Base-by-base conservation (phyloP, 1,284 basidiomycete species). In the Malassezia caprae region DNA sequence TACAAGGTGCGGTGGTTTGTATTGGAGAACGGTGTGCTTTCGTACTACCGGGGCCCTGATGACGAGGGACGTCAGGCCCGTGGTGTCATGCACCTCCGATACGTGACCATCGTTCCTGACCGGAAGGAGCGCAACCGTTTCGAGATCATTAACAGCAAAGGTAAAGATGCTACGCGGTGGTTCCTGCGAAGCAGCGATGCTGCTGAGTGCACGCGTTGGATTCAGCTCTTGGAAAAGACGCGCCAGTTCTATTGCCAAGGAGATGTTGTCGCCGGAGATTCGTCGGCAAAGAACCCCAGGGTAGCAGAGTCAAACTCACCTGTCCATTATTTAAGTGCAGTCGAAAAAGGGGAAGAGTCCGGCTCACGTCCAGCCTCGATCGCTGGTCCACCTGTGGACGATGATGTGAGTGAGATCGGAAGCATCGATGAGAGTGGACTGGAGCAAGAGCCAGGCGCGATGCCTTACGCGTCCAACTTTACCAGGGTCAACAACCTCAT, bases 1-100 rank as follows among this genome's bases (percentile, higher is more conserved):
- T 96, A 91, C 76, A 86, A 85, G 64, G 87, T 87, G 0, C 80
- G 93, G 0, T 96, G 91, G 90, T 94, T 96, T 69, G 90, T 96
- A 0, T 80, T 96, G 34, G 84, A 87, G 65, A 83, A 87, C 58
- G 93, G 90, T 5, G 79, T 86, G 30, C 77, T 93, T 11, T 67
- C 64, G 13, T 56, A 93, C 72, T 93, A 90, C 72, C 86, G 87
- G 31, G 85, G 86, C 66, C 88, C 90, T 66, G 89, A 90, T 61
- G 93, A 96, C 68, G 90, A 96, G 76, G 82, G 82, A 10, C 78
- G 91, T 31, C 84, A 89, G 1, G 86, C 84, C 46, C 82, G 93
- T 28, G 91, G 91, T 1, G 86, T 89, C 0, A 89, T 96, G 59
- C 83, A 86, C 2, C 86, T 96, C 83, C 84, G 84, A 62, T 85